These are phyloP conservation scores for Suillus luteus DNA, from an alignment of 768 basidiomycete species.

Conservation along the genomic window DNA sequence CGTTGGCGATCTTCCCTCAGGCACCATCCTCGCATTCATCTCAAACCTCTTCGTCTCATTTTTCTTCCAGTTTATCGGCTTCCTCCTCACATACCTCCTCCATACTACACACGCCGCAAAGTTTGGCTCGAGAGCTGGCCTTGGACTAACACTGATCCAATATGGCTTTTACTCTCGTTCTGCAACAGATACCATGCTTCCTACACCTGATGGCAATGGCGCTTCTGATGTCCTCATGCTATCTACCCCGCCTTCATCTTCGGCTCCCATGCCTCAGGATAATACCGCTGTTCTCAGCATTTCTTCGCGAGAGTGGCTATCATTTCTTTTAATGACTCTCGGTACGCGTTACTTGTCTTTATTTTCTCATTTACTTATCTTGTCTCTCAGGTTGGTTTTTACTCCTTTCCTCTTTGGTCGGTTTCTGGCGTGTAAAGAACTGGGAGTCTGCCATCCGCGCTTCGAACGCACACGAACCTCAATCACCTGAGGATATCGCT, in stretches of 20 bases:
- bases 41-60: constrained; percentile 84
- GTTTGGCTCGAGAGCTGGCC: constrained; percentile 89
- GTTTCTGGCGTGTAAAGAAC: constrained; percentile 82
- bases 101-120: constrained; percentile 92
- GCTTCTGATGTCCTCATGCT: constrained; percentile 22
- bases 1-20: constrained; percentile 89
- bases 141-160: constrained; percentile 95
- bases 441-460: constrained; percentile 76
- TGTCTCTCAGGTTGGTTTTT: constrained; percentile 81
- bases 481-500: constrained; percentile 45
- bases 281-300: constrained; percentile 33
- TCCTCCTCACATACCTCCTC: constrained; percentile 89
- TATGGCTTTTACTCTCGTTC: constrained; percentile 77
- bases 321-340: constrained; percentile 89
- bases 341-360: constrained; percentile 41
- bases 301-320: constrained; percentile 81
- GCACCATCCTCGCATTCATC: constrained; percentile 71
- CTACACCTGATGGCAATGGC: constrained; percentile 20
- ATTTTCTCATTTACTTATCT: constrained; percentile 8
- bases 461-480: constrained; percentile 28
- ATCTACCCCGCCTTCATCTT: constrained; percentile 30
- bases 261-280: constrained; percentile 13
- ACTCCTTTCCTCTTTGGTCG: constrained; percentile 77
- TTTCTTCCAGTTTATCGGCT: constrained; percentile 97
- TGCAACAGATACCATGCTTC: constrained; percentile 32